Conservation (phyloP, 1,139 yeast species). For the Debaryomyces robertsiae region DNA sequence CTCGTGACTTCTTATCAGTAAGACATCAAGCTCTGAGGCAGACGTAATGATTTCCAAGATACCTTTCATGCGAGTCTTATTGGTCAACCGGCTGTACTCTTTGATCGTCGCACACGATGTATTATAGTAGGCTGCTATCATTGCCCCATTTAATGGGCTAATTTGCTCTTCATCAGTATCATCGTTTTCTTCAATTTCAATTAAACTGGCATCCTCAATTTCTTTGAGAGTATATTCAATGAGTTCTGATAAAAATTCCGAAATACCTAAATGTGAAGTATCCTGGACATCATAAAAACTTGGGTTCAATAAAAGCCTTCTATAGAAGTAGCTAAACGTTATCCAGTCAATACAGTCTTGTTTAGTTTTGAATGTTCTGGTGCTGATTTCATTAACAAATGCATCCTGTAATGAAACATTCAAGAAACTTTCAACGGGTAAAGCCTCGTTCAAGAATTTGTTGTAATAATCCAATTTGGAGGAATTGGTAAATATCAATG, state of each 20-base stretch:
- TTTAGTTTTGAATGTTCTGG: slow-evolving; percentile 61
- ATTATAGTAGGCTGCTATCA: slow-evolving; percentile 74
- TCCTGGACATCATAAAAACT: slow-evolving; percentile 81
- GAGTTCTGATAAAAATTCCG: slow-evolving; percentile 79
- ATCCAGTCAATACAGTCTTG: slow-evolving; percentile 93
- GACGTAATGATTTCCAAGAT: slow-evolving; percentile 67
- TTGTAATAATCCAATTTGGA: slow-evolving; percentile 64
- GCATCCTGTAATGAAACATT: slow-evolving; percentile 62
- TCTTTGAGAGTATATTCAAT: slow-evolving; percentile 76
- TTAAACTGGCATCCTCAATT: slow-evolving; percentile 58
- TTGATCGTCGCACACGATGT: slow-evolving; percentile 69
- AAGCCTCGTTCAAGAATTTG: slow-evolving; percentile 69
- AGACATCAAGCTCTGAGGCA: slow-evolving; percentile 66
- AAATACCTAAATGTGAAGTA: slow-evolving; percentile 65
- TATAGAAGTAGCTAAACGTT: slow-evolving; percentile 79
- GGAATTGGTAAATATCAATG: slow-evolving; percentile 58
- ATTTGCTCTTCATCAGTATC: slow-evolving; percentile 48
- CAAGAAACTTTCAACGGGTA: slow-evolving; percentile 84
- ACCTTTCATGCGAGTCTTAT: slow-evolving; percentile 59
- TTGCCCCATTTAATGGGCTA: slow-evolving; percentile 64
- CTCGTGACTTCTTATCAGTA: slow-evolving; percentile 68
- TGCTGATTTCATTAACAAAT: slow-evolving; percentile 70
- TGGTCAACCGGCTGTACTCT: slow-evolving; percentile 53
- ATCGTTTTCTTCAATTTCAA: slow-evolving; percentile 57
- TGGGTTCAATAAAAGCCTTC: slow-evolving; percentile 80